Conservation (phyloP, 2,329 filamentous ascomycete species). For the Mariannaea elegans region DNA sequence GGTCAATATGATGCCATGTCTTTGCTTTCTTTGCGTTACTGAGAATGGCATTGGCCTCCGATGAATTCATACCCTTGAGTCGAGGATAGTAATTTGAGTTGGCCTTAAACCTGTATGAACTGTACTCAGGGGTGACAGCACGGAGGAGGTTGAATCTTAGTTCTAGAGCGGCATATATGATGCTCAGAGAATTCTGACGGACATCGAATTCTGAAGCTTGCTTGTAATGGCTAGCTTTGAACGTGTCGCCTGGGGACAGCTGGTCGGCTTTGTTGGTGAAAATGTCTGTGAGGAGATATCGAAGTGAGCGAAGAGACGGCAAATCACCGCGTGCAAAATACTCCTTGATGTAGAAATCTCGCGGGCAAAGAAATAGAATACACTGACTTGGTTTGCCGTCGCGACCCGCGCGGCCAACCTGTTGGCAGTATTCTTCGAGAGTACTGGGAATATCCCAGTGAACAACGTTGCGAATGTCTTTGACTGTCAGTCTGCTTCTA, state of each 20-base stretch:
- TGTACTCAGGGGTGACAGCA: slow-evolving; percentile 66
- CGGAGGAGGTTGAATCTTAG: slow-evolving; percentile 65
- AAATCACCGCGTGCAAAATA: slow-evolving; percentile 68
- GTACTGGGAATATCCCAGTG: slow-evolving; percentile 62
- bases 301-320: slow-evolving; percentile 60
- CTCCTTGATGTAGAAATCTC: slow-evolving; percentile 67
- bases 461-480: slow-evolving; percentile 62
- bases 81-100: slow-evolving; percentile 42
- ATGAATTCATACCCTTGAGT: slow-evolving; percentile 48
- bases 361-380: slow-evolving; percentile 64
- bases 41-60: slow-evolving; percentile 55
- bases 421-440: slow-evolving; percentile 66
- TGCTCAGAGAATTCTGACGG: slow-evolving; percentile 56
- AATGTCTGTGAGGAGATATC: slow-evolving; percentile 58
- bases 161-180: slow-evolving; percentile 69
- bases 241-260: slow-evolving; percentile 28
- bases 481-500: slow-evolving; percentile 1
- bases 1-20: slow-evolving; percentile 58
- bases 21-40: slow-evolving; percentile 49
- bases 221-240: slow-evolving; percentile 53
- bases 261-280: slow-evolving; percentile 49
- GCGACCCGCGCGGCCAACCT: slow-evolving; percentile 64
- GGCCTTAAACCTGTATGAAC: slow-evolving; percentile 60
- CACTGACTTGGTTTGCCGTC: slow-evolving; percentile 64
- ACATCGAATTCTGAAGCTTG: slow-evolving; percentile 64